Percentiles rank a stretch among this genome's conserved stretches.
Evolutionary conservation across 371 early-diverging fungal species (phyloP).

Genomic region (Mucor velutinosus): DNA sequence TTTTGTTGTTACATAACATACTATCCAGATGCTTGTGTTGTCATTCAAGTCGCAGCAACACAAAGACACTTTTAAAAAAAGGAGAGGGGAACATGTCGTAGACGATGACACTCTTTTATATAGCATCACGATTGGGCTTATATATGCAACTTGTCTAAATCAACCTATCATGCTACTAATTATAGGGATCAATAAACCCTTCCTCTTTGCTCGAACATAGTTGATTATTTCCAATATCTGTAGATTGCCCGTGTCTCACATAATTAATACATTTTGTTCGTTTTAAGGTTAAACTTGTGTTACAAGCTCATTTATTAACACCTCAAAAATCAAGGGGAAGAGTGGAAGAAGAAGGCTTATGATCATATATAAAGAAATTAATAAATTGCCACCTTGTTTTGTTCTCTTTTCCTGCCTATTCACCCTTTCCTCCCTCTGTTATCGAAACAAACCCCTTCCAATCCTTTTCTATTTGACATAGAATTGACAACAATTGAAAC

Average conservation of each 20-base stretch:
- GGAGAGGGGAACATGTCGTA: too few species aligned
- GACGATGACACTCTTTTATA: too few species aligned
- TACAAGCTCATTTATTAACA: neutral
- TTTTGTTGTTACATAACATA: too few species aligned
- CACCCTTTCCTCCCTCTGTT: neutral
- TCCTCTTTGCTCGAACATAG: neutral
- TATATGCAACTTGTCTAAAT: too few species aligned
- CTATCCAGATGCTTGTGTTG: too few species aligned
- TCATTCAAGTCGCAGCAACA: too few species aligned
- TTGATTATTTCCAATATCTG: neutral
- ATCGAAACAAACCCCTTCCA: slow-evolving; percentile 7
- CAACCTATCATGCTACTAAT: neutral
- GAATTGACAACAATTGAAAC: neutral
- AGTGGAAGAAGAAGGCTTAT: neutral
- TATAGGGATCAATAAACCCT: neutral
- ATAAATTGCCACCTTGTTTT: neutral
- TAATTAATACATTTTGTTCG: neutral
- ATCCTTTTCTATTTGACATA: slow-evolving; percentile 5
- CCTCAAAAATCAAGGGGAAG: neutral
- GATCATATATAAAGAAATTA: neutral
- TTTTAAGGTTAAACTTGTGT: neutral
- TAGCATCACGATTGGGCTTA: too few species aligned
- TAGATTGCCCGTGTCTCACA: neutral
- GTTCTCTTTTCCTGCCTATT: neutral
- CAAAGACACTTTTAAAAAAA: too few species aligned